Base-by-base conservation (phyloP, 257 asterid genomes). In the Voacanga thouarsii region DNA sequence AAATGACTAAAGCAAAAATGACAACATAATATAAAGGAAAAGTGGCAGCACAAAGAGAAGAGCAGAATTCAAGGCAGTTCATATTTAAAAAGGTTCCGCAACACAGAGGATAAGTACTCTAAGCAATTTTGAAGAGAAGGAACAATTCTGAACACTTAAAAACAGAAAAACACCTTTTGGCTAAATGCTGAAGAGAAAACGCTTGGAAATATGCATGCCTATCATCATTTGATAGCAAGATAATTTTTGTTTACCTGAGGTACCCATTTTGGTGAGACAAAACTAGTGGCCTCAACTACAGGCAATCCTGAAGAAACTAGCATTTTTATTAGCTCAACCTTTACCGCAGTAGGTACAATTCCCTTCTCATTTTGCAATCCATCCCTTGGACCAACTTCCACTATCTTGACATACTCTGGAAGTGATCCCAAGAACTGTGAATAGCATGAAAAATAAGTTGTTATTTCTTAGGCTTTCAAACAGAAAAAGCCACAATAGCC, bases 201-300 rank as follows among this genome's bases (percentile, higher is more conserved):
- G 6, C 28, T 19, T 51, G 57, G 59, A 18, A 55, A 55, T 7
- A 67, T 67, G 3, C 15, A 33, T 33, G 71, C 15, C 12, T 24
- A 26, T 18, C 2, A 33, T 57, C 2, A 12, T 28, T 28, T 18
- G 68, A 33, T 28, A 37, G 77, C 45, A 57, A 72, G 37, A 37
- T 57, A 60, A 24, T 24, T 21, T 26, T 50, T 71, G 56, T 9
- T 77, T 82, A 92, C 98, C 96, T 94, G 97, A 45, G 97, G 98
- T 69, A 94, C 97, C 97, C 98, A 94, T 88, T 92, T 94, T 77
- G 96, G 96, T 24, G 98, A 94, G 84, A 94, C 97, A 84, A 94
- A 92, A 83, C 98, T 92, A 68, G 97, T 92, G 45, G 98, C 97
- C 84, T 94, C 98, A 39, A 94, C 89, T 75, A 90, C 94, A 75